Evolutionary conservation across 2,329 filamentous ascomycete genomes (phyloP).

Genomic region (Ilyonectria sp.): DNA sequence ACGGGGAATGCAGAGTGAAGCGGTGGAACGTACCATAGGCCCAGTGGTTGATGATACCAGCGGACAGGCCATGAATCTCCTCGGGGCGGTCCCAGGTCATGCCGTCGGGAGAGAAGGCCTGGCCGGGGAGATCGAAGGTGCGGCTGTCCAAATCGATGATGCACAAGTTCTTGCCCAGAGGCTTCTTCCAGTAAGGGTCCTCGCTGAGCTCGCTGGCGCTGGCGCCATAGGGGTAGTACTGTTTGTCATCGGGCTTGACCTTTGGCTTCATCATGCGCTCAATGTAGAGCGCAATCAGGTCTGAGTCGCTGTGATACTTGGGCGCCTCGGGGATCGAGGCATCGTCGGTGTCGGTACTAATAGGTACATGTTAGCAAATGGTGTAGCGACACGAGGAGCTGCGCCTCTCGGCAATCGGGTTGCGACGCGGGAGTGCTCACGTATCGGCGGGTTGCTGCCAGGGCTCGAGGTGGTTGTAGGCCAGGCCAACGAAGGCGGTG

Average conservation of each 20-base stretch:
- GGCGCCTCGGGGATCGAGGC: constrained; percentile 38
- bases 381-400: not conserved
- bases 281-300: constrained; percentile 52
- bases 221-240: constrained; percentile 52
- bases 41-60: constrained; percentile 62
- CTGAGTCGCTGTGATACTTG: constrained; percentile 33
- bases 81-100: constrained; percentile 56
- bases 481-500: constrained; percentile 50
- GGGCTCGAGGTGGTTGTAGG: constrained; percentile 52
- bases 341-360: constrained; percentile 42
- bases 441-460: constrained; percentile 46
- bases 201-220: constrained; percentile 51
- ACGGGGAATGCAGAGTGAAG: not conserved
- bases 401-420: not conserved
- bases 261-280: constrained; percentile 52
- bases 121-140: constrained; percentile 53
- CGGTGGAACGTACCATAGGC: constrained; percentile 54
- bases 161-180: constrained; percentile 58
- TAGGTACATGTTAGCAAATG: constrained; percentile 26
- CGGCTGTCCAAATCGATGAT: constrained; percentile 64
- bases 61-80: constrained; percentile 55
- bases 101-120: constrained; percentile 53
- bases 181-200: constrained; percentile 50
- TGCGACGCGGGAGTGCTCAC: constrained; percentile 33
- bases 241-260: constrained; percentile 43